Base-by-base conservation (phyloP, 345 rosid species). In the Psidium friedrichsthalianum region DNA sequence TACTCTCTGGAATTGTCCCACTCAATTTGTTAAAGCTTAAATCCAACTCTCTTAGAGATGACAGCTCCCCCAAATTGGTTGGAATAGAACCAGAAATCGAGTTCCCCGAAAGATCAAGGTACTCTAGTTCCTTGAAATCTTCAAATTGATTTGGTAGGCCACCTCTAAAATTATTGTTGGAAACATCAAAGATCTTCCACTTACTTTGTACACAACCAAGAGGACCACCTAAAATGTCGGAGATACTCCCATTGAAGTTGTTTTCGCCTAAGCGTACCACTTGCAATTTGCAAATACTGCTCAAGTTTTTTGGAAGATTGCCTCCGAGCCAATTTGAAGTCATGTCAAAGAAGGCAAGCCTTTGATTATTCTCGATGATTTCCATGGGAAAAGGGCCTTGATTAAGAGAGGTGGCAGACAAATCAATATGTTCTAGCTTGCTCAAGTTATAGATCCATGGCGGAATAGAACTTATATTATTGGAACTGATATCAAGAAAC, bases 101-200 rank as follows among this genome's bases (percentile, higher is more conserved):
- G 69, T 83, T 83, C 0, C 0, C 0, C 1, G 29, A 22, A 82
- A 82, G 83, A 25, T 12, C 24, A 51, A 82, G 52, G 1, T 5
- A 1, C 83, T 82, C 83, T 51, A 82, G 8, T 18, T 82, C 55
- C 8, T 82, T 51, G 3, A n/a, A 82, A 16, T 82, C 36, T 53
- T 24, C 0, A 0, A 82, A 24, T 51, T 0, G 55, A 51, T 51
- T 29, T 20, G 55, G 55, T 0, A 82, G 0, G 55, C 2, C 1
- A 0, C 83, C 13, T 1, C 83, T 51, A 29, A 82, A 0, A 3
- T 49, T 24, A 53, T 83, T 83, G 0, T 0, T 0, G 24, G 10
- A 51, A 12, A 58, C 42, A 47, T 58, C 85, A 40, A 83, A 54
- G 32, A 83, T 22, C 51, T 74, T 57, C 76, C 59, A 51, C 5